Evolutionary conservation across 1,139 yeast species (phyloP).

Genomic region (Diutina mesorugosa): DNA sequence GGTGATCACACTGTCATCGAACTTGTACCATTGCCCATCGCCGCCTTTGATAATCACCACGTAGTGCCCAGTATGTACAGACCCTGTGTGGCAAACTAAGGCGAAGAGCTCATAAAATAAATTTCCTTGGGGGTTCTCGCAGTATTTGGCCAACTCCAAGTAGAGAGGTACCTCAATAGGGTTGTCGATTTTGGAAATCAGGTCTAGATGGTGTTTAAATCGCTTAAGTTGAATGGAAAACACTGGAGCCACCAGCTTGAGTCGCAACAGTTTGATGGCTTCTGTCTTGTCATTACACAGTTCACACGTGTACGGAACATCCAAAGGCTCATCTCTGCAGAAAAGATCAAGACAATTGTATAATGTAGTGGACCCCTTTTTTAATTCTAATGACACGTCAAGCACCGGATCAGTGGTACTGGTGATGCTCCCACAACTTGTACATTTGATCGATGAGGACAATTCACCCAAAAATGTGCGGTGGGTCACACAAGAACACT

Average conservation of each 20-base stretch:
- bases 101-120: conserved; percentile 71
- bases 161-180: conserved; percentile 62
- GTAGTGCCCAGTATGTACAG: conserved; percentile 92
- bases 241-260: conserved; percentile 63
- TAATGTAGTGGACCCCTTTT: conserved; percentile 24
- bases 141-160: conserved; percentile 57
- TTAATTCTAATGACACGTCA: conserved; percentile 73
- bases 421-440: conserved; percentile 50
- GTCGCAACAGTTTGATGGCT: conserved; percentile 58
- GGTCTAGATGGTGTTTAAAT: conserved; percentile 62
- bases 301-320: conserved; percentile 58
- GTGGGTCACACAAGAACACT: conserved; percentile 72
- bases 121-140: conserved; percentile 16
- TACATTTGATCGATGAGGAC: conserved; percentile 64
- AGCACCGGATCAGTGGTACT: conserved; percentile 78
- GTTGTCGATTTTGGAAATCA: conserved; percentile 64
- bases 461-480: conserved; percentile 64
- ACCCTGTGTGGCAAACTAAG: conserved; percentile 78
- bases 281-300: conserved; percentile 47
- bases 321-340: conserved; percentile 67
- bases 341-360: conserved; percentile 63
- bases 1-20: conserved; percentile 84
- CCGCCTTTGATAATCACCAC: conserved; percentile 63
- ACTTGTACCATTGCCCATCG: conserved; percentile 73
- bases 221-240: conserved; percentile 77